Evolutionary conservation across 176 grass and related monocot genomes (phyloP).

Genomic region (Oryza australiensis): DNA sequence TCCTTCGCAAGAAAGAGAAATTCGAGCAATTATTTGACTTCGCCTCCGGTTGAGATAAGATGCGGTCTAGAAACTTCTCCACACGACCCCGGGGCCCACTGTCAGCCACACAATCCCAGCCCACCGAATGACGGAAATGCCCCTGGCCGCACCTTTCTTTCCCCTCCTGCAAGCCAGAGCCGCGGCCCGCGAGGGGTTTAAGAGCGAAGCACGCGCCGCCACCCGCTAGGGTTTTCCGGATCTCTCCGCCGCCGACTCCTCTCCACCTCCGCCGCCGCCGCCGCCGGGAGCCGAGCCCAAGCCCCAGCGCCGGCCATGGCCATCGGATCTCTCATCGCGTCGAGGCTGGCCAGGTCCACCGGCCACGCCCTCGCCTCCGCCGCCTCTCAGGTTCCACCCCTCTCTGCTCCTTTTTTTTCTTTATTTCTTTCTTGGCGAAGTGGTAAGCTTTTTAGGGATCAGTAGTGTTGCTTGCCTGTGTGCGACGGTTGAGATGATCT

Average conservation of each 20-base stretch:
- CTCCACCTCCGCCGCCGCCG: neutral
- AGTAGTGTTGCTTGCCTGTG: neutral
- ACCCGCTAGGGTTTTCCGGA: conserved; percentile 52
- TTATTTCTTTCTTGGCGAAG: neutral
- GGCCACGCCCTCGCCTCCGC: conserved; percentile 42
- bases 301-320: conserved; percentile 44
- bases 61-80: conserved; percentile 36
- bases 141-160: conserved; percentile 42
- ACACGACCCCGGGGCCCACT: conserved; percentile 17
- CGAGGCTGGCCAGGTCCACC: conserved; percentile 67
- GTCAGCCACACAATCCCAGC: conserved; percentile 8
- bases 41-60: neutral
- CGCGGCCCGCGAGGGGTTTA: conserved; percentile 43
- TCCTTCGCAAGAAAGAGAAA: conserved; percentile 5
- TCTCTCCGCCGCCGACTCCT: conserved; percentile 21
- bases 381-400: conserved; percentile 53
- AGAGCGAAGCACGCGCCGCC: conserved; percentile 31
- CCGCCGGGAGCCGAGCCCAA: conserved; percentile 8
- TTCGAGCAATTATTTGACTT: neutral
- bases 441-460: neutral
- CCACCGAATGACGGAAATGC: conserved; percentile 9
- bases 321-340: conserved; percentile 70
- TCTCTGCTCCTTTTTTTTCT: neutral
- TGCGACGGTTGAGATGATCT: neutral
- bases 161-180: conserved; percentile 62